Evolutionary conservation across 371 early-diverging fungal species (phyloP), one percentile per base, ranked within the genome.

Genomic region (Blakeslea trispora): DNA sequence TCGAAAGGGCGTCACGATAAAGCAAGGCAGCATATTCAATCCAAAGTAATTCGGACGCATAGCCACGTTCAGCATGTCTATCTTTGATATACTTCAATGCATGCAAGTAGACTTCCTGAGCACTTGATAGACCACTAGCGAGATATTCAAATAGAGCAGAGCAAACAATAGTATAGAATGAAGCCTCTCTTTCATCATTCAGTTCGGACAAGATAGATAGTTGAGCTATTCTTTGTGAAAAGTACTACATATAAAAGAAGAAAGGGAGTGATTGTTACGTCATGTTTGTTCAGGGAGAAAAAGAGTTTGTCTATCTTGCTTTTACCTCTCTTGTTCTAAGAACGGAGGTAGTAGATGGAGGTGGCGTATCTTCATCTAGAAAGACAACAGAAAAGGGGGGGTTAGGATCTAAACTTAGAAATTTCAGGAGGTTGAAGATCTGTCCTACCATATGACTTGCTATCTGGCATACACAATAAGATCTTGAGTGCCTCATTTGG

Each of bases 61-160:
- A 72, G 14, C 71, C 72, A 35, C 74, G 57, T n/a, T 77, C 75
- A 22, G 69, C 80, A 32, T 67, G 59, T 21, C 67, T 66, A 8
- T 64, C 66, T 31, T 59, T 46, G 34, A 73, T 66, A 47, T 79
- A 72, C 19, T 73, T 68, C 5, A 86, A 55, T 9, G 71, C 69
- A 28, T 54, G 59, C 17, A 83, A 81, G 67, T 76, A 85, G 9
- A 85, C 71, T 31, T 53, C 50, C 34, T 67, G 67, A 3, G 79
- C 86, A 17, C 76, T 71, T 9, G 70, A 74, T 0, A 84, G 49
- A 7, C 69, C 80, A 43, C 71, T 71, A 8, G 69, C 64, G 14
- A 89, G 66, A 43, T 87, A 87, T 53, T 84, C 82, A 53, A 86
- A 81, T 45, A 81, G 63, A 0, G 76, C 81, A 48, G 61, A 69